Conservation (phyloP, 164 flowering plant species). For the Magnolia kwangsiensis region DNA sequence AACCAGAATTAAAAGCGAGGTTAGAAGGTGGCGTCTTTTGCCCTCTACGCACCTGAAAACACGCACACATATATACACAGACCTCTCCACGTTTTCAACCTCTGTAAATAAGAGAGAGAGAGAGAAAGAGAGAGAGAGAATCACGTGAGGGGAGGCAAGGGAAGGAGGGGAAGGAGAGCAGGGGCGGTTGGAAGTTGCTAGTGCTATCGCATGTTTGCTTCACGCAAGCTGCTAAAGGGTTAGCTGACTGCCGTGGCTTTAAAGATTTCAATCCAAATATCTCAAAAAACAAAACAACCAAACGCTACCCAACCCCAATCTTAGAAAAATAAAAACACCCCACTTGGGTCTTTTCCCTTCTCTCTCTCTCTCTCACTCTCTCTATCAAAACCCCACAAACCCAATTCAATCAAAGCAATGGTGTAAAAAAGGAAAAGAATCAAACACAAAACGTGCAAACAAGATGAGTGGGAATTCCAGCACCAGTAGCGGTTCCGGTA, state of each 20-base stretch:
- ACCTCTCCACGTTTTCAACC: slow-evolving; percentile 39
- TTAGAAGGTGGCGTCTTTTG: slow-evolving; percentile 47
- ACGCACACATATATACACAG: slow-evolving; percentile 36
- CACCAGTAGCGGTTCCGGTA: slow-evolving; percentile 29
- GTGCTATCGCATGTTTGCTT: slow-evolving; percentile 83
- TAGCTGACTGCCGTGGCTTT: slow-evolving; percentile 70
- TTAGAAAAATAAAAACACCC: background rate
- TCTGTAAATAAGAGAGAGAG: slow-evolving; percentile 1
- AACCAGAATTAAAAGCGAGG: background rate
- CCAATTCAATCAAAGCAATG: background rate
- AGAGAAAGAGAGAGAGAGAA: slow-evolving; percentile 1
- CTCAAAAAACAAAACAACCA: slow-evolving; percentile 2
- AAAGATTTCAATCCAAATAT: slow-evolving; percentile 37
- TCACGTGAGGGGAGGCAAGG: background rate
- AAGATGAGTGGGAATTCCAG: slow-evolving; percentile 42
- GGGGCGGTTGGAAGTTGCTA: slow-evolving; percentile 23
- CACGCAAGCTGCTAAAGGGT: slow-evolving; percentile 84
- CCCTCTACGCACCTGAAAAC: slow-evolving; percentile 50
- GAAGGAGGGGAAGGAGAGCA: slow-evolving; percentile 15
- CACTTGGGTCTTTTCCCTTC: background rate
- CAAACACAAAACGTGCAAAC: background rate
- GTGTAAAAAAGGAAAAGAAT: background rate
- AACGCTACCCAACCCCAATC: slow-evolving; percentile 1
- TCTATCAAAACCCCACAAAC: background rate
- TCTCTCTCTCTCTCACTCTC: background rate